Evolutionary conservation across 2,329 filamentous ascomycete genomes (phyloP).

Genomic region (Monosporascus sp.): DNA sequence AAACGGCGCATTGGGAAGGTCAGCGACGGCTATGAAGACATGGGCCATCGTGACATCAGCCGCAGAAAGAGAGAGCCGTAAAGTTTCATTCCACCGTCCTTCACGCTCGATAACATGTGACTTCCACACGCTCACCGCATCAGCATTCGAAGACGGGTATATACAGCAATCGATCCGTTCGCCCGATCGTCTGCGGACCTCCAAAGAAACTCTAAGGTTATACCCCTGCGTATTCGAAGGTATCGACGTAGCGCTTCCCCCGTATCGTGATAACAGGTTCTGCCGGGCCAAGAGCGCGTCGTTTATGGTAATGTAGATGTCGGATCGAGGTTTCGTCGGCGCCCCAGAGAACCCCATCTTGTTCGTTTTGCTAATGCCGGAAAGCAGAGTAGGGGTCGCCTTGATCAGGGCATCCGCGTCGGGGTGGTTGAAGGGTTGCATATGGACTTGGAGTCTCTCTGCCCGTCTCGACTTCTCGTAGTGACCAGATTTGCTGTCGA

Average conservation of each 20-base stretch:
- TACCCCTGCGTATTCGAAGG: constrained; percentile 56
- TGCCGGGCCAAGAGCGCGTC: constrained; percentile 75
- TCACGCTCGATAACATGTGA: constrained; percentile 76
- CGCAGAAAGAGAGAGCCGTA: constrained; percentile 73
- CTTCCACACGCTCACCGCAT: constrained; percentile 78
- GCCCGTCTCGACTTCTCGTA: constrained; percentile 69
- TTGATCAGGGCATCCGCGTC: constrained; percentile 80
- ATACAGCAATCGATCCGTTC: constrained; percentile 86
- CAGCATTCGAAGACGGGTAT: constrained; percentile 74
- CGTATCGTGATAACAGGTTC: constrained; percentile 58
- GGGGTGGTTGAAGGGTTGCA: constrained; percentile 70
- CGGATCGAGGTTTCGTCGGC: constrained; percentile 79
- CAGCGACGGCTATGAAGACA: constrained; percentile 82
- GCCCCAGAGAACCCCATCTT: constrained; percentile 94
- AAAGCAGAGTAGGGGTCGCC: constrained; percentile 79
- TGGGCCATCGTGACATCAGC: constrained; percentile 78
- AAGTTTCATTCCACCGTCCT: constrained; percentile 80
- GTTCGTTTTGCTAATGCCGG: constrained; percentile 72
- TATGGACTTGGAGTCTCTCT: constrained; percentile 72
- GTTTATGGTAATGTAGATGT: constrained; percentile 87
- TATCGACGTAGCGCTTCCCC: constrained; percentile 69
- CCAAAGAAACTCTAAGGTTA: constrained; percentile 83
- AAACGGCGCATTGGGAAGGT: constrained; percentile 82
- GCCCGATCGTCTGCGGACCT: constrained; percentile 74
- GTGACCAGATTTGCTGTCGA: constrained; percentile 65